Percentiles rank a stretch among this genome's conserved stretches.
These are phyloP conservation scores for Dactylorhiza incarnata DNA, from an alignment of 106 monocot species.

Conservation along the genomic window DNA sequence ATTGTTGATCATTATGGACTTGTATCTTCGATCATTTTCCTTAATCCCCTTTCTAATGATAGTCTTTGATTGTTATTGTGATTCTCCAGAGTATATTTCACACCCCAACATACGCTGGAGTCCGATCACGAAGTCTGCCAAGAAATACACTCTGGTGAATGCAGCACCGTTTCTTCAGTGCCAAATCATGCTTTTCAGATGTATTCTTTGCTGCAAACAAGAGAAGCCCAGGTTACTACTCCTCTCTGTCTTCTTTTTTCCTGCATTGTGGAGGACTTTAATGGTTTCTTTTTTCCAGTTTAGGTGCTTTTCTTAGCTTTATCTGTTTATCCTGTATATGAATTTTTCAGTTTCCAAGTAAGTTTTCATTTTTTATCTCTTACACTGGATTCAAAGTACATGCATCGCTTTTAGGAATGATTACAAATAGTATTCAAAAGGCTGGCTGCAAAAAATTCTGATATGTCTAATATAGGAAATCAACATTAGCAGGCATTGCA, in stretches of 20 bases:
- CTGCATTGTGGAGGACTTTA: not conserved
- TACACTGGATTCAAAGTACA: not conserved
- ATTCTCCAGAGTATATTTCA: constrained; percentile 4
- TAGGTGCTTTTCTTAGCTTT: not conserved
- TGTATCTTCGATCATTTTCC: not conserved
- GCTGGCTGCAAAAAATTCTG: not conserved
- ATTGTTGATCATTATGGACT: not conserved
- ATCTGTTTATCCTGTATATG: no score
- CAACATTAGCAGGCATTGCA: not conserved
- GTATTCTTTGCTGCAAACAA: constrained; percentile 43
- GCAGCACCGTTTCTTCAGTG: constrained; percentile 12
- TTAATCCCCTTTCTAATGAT: not conserved
- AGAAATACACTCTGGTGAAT: not conserved
- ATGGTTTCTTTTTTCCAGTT: not conserved
- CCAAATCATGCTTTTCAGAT: constrained; percentile 35
- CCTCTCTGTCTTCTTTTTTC: not conserved
- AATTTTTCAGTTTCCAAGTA: no score
- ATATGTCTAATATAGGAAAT: not conserved
- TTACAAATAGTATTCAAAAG: not conserved
- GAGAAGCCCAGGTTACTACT: constrained; percentile 36
- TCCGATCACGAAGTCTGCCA: not conserved
- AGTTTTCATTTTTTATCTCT: no score
- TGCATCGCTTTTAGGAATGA: not conserved
- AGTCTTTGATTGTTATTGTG: constrained; percentile 1
- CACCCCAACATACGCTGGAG: not conserved